Evolutionary conservation across 2,329 filamentous ascomycete genomes (phyloP), one percentile per base, ranked within the genome.

Genomic region (Hypoxylon sp.): DNA sequence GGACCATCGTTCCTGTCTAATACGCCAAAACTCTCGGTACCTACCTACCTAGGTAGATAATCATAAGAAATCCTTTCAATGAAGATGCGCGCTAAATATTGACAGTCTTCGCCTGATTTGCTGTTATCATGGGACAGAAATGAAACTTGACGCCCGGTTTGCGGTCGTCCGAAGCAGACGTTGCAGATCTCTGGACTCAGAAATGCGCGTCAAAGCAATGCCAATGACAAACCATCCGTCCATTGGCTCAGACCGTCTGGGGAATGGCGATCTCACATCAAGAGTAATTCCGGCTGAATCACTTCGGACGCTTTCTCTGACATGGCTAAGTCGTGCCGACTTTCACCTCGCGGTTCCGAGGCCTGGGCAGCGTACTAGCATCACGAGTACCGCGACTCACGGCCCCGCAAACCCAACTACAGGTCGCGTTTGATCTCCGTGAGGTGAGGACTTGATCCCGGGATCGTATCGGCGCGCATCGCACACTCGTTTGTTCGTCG

Each of bases 371-470:
- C 7, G 1, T 22, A 11, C 8, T 19, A 32, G 13, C n/a, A 26
- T 6, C 11, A 24, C n/a, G 24, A 15, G 15, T 17, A 39, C 22
- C 54, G 19, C 49, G 6, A 13, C 20, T 28, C 22, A 49, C 28
- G 26, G 20, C 22, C 50, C 47, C 50, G 22, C 41, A 41, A 30
- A 30, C 11, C 20, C 43, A 61, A 56, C 24, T 37, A 15, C 41
- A 59, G 4, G 50, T 50, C 53, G 49, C 50, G 65, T 65, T 68
- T 68, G 62, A 68, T 68, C 59, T 41, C 19, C 49, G 39, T 28
- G 51, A n/a, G 13, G 11, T 15, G 32, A 37, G 54, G 46, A 17
- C n/a, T 15, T 30, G n/a, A 37, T 44, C 13, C 26, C 28, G 34
- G 57, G 7, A 20, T 51, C 34, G 19, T 53, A 47, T 58, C 50